Evolutionary conservation across 805 yeast genomes (phyloP), one percentile per base, ranked within the genome.

Genomic region (Ogataea degrootiae): DNA sequence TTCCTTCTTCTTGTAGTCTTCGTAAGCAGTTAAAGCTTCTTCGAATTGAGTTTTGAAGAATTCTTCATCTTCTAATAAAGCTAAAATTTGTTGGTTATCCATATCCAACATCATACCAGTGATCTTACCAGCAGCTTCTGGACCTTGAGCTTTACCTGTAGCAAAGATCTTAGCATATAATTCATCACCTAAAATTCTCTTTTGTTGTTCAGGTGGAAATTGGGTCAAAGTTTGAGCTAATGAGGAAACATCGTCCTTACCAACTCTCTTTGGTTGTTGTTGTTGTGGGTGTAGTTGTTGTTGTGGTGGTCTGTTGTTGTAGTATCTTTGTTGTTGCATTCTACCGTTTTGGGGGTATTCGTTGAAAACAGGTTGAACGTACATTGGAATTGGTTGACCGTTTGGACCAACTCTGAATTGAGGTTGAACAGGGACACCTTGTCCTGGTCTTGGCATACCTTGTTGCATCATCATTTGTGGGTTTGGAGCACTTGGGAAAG

Each of bases 21-120:
- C 90, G 74, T 88, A 92, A 66, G 97, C 97, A 72, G 85, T 81
- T 61, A 85, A 80, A 59, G 99, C 99, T 72, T 92, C 98, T 62
- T 85, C 85, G 67, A 92, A 89, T 71, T 90, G 96, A 70, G 83
- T 82, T 75, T 84, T 83, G 77, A 94, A 87, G 60, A 85, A 80
- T 61, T 82, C 90, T 56, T 89, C 96, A 69, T 91, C 94, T 66
- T 88, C 95, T 70, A 89, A 81, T 69, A 92, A 78, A 53, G 86
- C 85, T 65, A 91, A 74, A 62, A 94, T 87, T 75, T 92, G 97
- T 64, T 82, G 82, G 73, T 87, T 87, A 67, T 90, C 95, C 82
- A 92, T 83, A 68, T 91, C 97, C 67, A 94, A 81, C 77, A 94
- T 82, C 98, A 94, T 94, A 77, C 98, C 97, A 58, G 99, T 94